Percentiles rank a stretch among this genome's conserved stretches.
phyloP scores from a whole-genome alignment of 2,329 filamentous ascomycete species.

The Corinectria fuckeliana region DNA sequence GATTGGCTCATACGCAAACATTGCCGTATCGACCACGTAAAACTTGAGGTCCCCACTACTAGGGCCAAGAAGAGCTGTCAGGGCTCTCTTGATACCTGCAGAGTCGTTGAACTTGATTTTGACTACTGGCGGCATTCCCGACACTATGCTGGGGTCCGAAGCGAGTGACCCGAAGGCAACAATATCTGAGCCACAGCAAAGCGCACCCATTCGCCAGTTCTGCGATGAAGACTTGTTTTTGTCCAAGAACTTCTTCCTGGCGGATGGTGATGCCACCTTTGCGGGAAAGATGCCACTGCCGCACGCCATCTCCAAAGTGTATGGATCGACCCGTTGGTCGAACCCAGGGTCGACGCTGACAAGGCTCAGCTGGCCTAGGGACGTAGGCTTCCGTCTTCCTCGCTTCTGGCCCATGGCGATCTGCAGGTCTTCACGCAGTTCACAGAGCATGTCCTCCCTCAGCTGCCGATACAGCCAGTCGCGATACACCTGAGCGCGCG shows the following conservation, averaged over 20 bases:
- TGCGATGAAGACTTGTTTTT: constrained; percentile 59
- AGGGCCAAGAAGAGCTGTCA: constrained; percentile 51
- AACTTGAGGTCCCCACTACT: constrained; percentile 48
- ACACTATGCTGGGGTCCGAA: constrained; percentile 56
- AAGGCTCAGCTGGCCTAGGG: constrained; percentile 50
- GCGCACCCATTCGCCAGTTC: constrained; percentile 66
- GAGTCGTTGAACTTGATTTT: constrained; percentile 58
- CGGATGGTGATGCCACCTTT: constrained; percentile 27
- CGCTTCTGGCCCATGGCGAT: constrained; percentile 55
- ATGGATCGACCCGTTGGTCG: constrained; percentile 39
- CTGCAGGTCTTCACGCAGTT: constrained; percentile 67
- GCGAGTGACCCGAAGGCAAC: constrained; percentile 67
- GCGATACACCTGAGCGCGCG: constrained; percentile 58
- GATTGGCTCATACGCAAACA: constrained; percentile 74
- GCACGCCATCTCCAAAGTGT: constrained; percentile 49
- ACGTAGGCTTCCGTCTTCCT: constrained; percentile 48
- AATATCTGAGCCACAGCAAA: constrained; percentile 58
- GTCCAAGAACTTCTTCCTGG: constrained; percentile 53
- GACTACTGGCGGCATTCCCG: constrained; percentile 52
- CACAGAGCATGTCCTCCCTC: constrained; percentile 73
- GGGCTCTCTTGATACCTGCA: constrained; percentile 51
- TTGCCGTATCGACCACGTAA: constrained; percentile 66
- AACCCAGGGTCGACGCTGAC: constrained; percentile 46
- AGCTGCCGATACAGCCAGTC: constrained; percentile 77
- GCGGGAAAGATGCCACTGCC: constrained; percentile 54